Conservation (phyloP, 495 filamentous ascomycete species). For the Podospora conica region DNA sequence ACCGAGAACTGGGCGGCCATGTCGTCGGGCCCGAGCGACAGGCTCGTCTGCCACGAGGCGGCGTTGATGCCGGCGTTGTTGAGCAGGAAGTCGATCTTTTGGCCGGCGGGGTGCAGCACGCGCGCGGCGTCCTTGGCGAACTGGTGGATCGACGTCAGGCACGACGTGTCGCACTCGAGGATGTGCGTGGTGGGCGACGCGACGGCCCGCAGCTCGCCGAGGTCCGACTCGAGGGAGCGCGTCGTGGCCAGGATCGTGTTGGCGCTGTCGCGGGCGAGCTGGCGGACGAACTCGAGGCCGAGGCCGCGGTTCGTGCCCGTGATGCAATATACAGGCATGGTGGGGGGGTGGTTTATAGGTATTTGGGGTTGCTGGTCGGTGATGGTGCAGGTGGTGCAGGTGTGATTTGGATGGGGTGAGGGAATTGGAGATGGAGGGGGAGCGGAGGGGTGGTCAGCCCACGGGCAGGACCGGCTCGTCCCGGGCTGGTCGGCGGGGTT, state of each 20-base stretch:
- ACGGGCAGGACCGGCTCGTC: neutral
- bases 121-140: conserved; percentile 24
- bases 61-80: conserved; percentile 41
- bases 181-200: conserved; percentile 33
- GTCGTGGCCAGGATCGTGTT: conserved; percentile 49
- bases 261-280: conserved; percentile 36
- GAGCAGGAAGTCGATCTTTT: conserved; percentile 39
- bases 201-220: conserved; percentile 26
- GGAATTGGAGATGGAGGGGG: neutral
- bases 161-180: conserved; percentile 39
- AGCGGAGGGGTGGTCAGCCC: too few relatives aligned
- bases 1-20: conserved; percentile 25
- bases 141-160: conserved; percentile 26
- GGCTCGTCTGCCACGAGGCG: conserved; percentile 26
- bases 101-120: conserved; percentile 19
- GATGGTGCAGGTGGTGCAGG: too few relatives aligned
- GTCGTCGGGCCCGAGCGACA: conserved; percentile 30
- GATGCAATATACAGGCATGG: conserved; percentile 49
- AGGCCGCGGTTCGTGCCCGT: conserved; percentile 53
- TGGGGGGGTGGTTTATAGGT: conserved; percentile 5
- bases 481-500: neutral
- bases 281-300: conserved; percentile 49
- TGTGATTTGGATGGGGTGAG: neutral
- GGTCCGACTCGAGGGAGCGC: conserved; percentile 33
- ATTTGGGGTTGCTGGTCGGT: neutral